Percentiles rank a stretch among this genome's conserved stretches.
Evolutionary conservation across 2,329 filamentous ascomycete genomes (phyloP).

Genomic region (Didymella keratinophila): DNA sequence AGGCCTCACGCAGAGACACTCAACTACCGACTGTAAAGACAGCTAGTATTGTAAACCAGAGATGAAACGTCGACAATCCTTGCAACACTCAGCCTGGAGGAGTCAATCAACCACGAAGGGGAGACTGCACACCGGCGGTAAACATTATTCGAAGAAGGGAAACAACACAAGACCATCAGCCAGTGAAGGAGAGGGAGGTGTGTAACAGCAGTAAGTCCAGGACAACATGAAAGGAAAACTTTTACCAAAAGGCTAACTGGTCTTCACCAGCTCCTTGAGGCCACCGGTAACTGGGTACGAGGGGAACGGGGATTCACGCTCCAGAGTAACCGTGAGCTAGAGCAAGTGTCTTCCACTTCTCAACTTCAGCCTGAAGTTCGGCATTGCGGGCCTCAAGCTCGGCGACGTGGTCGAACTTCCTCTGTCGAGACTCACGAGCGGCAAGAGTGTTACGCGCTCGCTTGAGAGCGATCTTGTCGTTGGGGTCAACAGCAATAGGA

Average conservation of each 20-base stretch:
- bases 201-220: slow-evolving; percentile 16
- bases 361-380: slow-evolving; percentile 65
- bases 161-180: slow-evolving; percentile 23
- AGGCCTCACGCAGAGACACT: slow-evolving; percentile 1
- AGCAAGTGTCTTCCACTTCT: slow-evolving; percentile 54
- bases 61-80: slow-evolving; percentile 14
- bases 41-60: slow-evolving; percentile 1
- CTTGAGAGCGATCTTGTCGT: slow-evolving; percentile 83
- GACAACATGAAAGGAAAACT: slow-evolving; percentile 31
- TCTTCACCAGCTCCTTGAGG: slow-evolving; percentile 50
- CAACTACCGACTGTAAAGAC: slow-evolving; percentile 6
- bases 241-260: slow-evolving; percentile 38
- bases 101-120: slow-evolving; percentile 47
- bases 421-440: slow-evolving; percentile 88
- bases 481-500: slow-evolving; percentile 77
- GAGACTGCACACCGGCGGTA: slow-evolving; percentile 47
- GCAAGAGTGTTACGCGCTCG: slow-evolving; percentile 92
- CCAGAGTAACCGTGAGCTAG: slow-evolving; percentile 48
- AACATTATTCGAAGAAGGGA: slow-evolving; percentile 24
- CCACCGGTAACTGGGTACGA: slow-evolving; percentile 40
- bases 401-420: slow-evolving; percentile 80
- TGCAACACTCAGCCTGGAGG: slow-evolving; percentile 42
- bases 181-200: slow-evolving; percentile 22
- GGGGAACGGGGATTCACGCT: slow-evolving; percentile 44
- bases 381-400: slow-evolving; percentile 77